Percentiles rank a stretch among this genome's conserved stretches.
These are phyloP conservation scores for Cladophialophora yegresii DNA, from an alignment of 2,329 filamentous ascomycete genomes.

Conservation along the genomic window DNA sequence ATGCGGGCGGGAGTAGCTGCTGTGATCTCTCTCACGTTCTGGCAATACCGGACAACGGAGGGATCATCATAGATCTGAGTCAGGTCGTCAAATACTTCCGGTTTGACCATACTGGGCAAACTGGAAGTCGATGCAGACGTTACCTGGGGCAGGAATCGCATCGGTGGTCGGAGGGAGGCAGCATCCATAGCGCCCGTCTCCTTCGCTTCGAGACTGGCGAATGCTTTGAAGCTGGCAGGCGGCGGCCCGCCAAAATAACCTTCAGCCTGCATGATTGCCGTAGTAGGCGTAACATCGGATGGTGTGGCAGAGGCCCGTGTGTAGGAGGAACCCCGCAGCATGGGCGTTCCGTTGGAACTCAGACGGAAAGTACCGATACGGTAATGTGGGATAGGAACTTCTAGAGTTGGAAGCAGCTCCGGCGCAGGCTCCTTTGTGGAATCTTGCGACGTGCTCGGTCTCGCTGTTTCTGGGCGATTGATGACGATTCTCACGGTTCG, in stretches of 20 bases:
- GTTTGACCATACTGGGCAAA: constrained; percentile 53
- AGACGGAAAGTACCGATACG: constrained; percentile 80
- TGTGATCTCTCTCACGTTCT: constrained; percentile 70
- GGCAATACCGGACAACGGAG: constrained; percentile 78
- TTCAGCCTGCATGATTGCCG: constrained; percentile 22
- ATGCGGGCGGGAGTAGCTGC: constrained; percentile 89
- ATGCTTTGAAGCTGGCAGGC: constrained; percentile 29
- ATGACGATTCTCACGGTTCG: constrained; percentile 80
- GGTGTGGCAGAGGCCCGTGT: constrained; percentile 60
- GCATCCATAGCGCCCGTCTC: constrained; percentile 20
- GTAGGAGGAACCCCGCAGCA: constrained; percentile 79
- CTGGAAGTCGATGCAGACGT: constrained; percentile 38
- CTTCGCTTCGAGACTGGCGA: constrained; percentile 21
- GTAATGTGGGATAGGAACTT: constrained; percentile 80
- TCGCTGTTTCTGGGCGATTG: constrained; percentile 66
- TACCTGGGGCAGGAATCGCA: constrained; percentile 37
- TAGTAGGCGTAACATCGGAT: constrained; percentile 45
- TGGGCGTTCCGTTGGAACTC: constrained; percentile 71
- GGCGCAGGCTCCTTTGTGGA: constrained; percentile 30
- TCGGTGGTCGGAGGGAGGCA: constrained; percentile 31
- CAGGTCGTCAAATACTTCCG: constrained; percentile 74
- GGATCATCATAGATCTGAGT: constrained; percentile 80
- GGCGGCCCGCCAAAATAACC: constrained; percentile 25
- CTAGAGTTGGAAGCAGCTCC: constrained; percentile 59
- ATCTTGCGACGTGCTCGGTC: constrained; percentile 66